phyloP scores from a whole-genome alignment of 441 rosid species.

The Adansonia gregorii region DNA sequence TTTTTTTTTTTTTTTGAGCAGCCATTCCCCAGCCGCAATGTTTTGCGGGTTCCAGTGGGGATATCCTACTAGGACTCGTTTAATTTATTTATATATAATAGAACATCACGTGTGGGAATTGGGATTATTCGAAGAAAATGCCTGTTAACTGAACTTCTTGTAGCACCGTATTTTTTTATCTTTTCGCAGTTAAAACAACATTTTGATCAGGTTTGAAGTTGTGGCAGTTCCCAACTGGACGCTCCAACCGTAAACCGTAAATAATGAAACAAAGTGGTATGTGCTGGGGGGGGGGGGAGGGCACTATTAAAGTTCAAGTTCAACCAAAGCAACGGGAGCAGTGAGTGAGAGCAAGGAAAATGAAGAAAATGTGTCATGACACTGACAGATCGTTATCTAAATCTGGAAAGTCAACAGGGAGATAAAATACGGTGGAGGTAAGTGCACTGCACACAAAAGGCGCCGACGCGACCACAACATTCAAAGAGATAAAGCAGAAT shows the following conservation, averaged over 20 bases:
- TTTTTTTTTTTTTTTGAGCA: background rate
- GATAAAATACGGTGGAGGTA: background rate
- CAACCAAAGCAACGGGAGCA: background rate
- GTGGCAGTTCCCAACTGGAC: background rate
- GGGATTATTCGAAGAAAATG: background rate
- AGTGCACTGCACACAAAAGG: background rate
- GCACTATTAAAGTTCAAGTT: too few relatives aligned
- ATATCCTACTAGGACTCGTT: background rate
- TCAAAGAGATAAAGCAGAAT: conserved; percentile 1
- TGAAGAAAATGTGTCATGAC: background rate
- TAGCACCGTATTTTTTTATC: background rate
- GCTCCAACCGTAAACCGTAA: background rate
- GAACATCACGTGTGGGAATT: background rate
- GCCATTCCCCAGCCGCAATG: background rate
- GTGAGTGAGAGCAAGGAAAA: too few relatives aligned
- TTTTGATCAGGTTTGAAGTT: background rate
- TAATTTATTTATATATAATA: background rate
- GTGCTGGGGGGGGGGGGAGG: background rate
- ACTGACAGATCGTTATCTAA: background rate
- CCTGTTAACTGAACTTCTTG: background rate
- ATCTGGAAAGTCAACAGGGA: background rate
- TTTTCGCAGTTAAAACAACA: background rate
- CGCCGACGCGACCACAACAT: background rate
- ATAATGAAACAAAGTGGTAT: background rate
- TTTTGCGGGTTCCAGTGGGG: conserved; percentile 12